Evolutionary conservation across 192 early-diverging fungal genomes (phyloP), one percentile per base, ranked within the genome.

Genomic region (Podila clonocystis): DNA sequence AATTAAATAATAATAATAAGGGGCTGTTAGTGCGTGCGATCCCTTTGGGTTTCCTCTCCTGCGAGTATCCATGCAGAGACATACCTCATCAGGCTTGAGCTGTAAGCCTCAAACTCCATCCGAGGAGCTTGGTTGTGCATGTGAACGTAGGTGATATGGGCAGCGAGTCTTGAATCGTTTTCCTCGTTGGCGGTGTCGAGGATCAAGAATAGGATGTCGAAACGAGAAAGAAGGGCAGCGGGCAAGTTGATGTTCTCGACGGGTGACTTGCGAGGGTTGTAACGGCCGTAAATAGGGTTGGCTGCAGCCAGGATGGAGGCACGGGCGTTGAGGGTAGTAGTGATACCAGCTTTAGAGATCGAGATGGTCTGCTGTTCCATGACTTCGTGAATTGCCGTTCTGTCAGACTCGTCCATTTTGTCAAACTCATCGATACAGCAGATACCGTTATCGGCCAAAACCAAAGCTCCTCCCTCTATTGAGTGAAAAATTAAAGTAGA

Each of bases 281-380:
- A 98, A 57, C 97, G 94, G 38, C 96, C 96, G 73, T 93, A 97
- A n/a, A 93, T 89, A 41, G 98, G 98, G 82, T 99, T 99, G 65
- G 98, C 98, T 7, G 97, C 97, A 1, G 98, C 97, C 24, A 98
- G 88, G 60, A 99, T 96, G 4, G 96, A 95, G 6, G 96, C 92
- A 70, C 98, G 92, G 0, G 98, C 98, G 74, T 98, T 98, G 30
- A 99, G 84, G 6, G 96, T 98, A 6, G 97, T 98, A 31, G 95
- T 97, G 84, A 99, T 99, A 67, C 98, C 98, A 30, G 98, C 98
- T 87, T 99, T 99, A 80, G 92, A 91, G 62, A 99, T 97, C 68
- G 92, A 94, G 77, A 99, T 97, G 4, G 97, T 99, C 86, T 99
- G 98, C 77, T 99, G 98, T 91, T 99, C 98, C 98, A 99, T 99